Evolutionary conservation across 805 yeast species (phyloP), one percentile per base, ranked within the genome.

Genomic region (Metschnikowia colocasiae): DNA sequence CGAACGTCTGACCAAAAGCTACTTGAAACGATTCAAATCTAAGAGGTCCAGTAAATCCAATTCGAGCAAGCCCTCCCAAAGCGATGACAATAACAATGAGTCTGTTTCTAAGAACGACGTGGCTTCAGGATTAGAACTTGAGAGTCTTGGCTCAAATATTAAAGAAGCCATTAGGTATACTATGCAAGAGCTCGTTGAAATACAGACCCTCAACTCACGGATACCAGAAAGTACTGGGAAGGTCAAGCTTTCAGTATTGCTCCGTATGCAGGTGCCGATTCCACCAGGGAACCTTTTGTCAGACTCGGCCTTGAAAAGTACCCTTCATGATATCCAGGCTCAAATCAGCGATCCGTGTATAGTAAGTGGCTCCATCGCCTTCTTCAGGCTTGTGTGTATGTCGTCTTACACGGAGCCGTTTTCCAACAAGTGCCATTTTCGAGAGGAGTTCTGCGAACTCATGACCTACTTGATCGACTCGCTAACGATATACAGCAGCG

Each of bases 341-440:
- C 18, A 49, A 12, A 18, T 48, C 25, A 19, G 30, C 15, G 45
- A 46, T n/a, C 33, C 47, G 6, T 46, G 37, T 8, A 15, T 27
- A 19, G 34, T 42, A 13, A 41, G 45, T 40, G 41, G 38, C 19
- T 43, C 45, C 5, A 30, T 53, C 20, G 57, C 56, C n/a, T 42
- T 49, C 4, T 50, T 52, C 26, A 45, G 44, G 19, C 35, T 54
- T 6, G 54, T 46, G 6, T 44, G 49, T 13, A 40, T 50, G 4
- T 46, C 49, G 4, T 34, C 51, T 1, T 46, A 29, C 31, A 23
- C 23, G 18, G 35, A 31, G 16, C 48, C 47, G 3, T 52, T 45
- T 31, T 35, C 50, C 8, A 55, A 50, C 38, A 39, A 35, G 2
- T 39, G 37, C 29, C 53, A 53, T 41, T 55, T 48, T 32, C 45